Evolutionary conservation across 148 eudicot species (phyloP).

Genomic region (Diospyros kaki): DNA sequence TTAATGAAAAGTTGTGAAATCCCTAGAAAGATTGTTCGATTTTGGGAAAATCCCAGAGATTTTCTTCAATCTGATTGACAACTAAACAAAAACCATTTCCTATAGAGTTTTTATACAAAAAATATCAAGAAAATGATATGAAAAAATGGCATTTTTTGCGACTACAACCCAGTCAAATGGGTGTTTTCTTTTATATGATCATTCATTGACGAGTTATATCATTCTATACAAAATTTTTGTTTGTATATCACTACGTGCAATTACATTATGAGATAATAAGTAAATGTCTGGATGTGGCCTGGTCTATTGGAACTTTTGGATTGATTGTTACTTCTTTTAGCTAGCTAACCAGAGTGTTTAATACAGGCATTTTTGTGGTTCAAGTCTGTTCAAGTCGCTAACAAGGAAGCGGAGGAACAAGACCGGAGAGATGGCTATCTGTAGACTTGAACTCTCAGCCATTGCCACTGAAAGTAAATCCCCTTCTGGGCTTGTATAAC

Average conservation of each 20-base stretch:
- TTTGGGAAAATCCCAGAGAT: too few species aligned
- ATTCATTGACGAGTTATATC: too few species aligned
- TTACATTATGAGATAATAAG: too few species aligned
- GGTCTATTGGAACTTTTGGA: not conserved
- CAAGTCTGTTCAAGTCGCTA: conserved; percentile 89
- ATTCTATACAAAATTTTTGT: too few species aligned
- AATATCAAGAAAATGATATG: too few species aligned
- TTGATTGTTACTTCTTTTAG: not conserved
- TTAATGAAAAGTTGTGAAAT: not conserved
- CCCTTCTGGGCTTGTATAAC: conserved; percentile 4
- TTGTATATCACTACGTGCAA: too few species aligned
- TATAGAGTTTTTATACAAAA: too few species aligned
- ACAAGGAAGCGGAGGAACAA: conserved; percentile 96
- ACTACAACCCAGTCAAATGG: too few species aligned
- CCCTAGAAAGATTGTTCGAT: not conserved
- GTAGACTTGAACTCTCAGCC: conserved; percentile 10
- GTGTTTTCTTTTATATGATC: too few species aligned
- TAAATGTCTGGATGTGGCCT: not conserved
- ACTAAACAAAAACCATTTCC: too few species aligned
- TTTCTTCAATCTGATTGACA: too few species aligned
- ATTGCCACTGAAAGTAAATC: not conserved
- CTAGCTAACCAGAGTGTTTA: not conserved
- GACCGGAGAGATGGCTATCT: conserved; percentile 74
- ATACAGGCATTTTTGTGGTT: conserved; percentile 88
- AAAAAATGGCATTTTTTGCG: too few species aligned